phyloP scores from a whole-genome alignment of 148 eudicot species.

The Euryodendron excelsum region DNA sequence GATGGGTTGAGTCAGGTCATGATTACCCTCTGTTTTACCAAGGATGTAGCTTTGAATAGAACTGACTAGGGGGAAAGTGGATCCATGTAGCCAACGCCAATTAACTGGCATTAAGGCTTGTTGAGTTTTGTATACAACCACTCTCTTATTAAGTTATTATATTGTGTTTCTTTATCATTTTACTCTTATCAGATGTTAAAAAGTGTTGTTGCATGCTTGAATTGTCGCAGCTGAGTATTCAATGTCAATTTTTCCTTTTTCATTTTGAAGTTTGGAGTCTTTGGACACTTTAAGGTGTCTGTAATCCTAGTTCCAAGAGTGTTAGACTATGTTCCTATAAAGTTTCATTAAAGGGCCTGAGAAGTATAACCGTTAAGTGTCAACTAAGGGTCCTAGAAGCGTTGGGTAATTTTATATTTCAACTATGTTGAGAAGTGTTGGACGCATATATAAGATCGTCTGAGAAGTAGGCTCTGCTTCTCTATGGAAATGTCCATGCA shows the following conservation, averaged over 20 bases:
- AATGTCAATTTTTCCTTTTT: not conserved
- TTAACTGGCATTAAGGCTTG: no score
- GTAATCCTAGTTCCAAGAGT: not conserved
- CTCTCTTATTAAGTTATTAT: not conserved
- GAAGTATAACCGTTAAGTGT: not conserved
- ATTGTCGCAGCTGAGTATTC: not conserved
- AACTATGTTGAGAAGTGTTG: not conserved
- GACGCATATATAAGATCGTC: not conserved
- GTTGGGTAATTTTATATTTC: not conserved
- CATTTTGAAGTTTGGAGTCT: not conserved
- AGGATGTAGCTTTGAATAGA: no score
- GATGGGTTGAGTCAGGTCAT: no score
- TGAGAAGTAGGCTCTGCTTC: not conserved
- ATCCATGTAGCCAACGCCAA: no score
- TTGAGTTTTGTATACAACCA: no score
- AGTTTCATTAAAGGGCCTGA: not conserved
- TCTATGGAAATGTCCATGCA: not conserved
- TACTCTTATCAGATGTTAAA: not conserved
- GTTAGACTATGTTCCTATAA: not conserved
- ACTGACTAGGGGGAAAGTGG: no score
- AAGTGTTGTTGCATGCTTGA: not conserved
- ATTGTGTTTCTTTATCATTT: not conserved
- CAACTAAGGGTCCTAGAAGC: not conserved
- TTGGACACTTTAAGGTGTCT: not conserved
- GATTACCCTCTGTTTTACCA: no score